Conservation (phyloP, 345 rosid species). For the Acer yangbiense region DNA sequence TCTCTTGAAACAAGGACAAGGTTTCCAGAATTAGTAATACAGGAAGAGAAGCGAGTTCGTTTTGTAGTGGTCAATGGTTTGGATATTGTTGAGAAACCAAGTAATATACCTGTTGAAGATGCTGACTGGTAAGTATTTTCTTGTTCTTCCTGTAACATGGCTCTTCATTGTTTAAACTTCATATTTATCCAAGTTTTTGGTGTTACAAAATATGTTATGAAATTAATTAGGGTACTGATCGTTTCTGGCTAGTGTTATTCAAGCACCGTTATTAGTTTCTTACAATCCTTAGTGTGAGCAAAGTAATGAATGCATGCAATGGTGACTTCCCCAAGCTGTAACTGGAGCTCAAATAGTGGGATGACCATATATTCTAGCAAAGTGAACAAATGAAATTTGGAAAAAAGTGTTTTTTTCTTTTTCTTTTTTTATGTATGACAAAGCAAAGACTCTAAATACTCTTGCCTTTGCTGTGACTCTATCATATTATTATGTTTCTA, state of each 20-base stretch:
- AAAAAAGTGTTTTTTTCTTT: background rate
- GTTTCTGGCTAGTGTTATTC: background rate
- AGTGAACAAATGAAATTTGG: background rate
- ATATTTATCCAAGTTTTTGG: background rate
- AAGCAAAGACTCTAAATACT: background rate
- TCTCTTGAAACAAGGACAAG: conserved; percentile 87
- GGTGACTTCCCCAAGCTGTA: background rate
- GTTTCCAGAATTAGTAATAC: conserved; percentile 95
- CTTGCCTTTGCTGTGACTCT: background rate
- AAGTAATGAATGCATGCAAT: background rate
- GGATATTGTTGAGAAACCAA: conserved; percentile 86
- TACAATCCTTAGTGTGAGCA: background rate
- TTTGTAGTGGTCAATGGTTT: conserved; percentile 95
- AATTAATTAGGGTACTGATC: background rate
- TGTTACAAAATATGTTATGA: background rate
- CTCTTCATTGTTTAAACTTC: conserved; percentile 1
- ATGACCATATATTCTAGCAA: background rate
- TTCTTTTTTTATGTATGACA: background rate
- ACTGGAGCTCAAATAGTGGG: background rate
- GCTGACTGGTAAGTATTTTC: conserved; percentile 73
- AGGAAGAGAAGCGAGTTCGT: conserved; percentile 92
- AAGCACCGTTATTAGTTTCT: background rate
- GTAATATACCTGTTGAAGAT: conserved; percentile 58
- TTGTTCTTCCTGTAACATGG: background rate
- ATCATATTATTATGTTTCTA: background rate